A percentile compares a stretch with the other conserved stretches of the same genome.
Evolutionary conservation across 768 basidiomycete genomes (phyloP).

Genomic region (Tylopilus balloui): DNA sequence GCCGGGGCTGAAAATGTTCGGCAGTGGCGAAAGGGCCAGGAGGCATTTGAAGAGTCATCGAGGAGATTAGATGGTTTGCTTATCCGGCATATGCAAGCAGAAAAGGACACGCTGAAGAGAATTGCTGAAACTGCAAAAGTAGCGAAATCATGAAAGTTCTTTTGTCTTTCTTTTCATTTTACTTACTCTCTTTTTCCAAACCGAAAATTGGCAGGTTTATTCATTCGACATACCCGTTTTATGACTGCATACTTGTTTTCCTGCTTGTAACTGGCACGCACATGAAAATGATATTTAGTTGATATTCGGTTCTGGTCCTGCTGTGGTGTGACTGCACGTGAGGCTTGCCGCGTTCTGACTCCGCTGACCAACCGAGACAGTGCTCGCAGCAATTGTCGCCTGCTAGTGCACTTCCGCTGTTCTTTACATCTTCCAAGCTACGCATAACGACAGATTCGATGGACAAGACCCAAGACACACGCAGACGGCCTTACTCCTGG

Average conservation of each 20-base stretch:
- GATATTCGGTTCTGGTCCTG: slow-evolving; percentile 1
- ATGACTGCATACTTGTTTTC: slow-evolving; percentile 16
- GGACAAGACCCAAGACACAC: slow-evolving; percentile 27
- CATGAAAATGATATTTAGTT: slow-evolving; percentile 22
- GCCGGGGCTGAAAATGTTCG: slow-evolving; percentile 22
- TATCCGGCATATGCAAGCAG: slow-evolving; percentile 76
- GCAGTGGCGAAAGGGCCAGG: slow-evolving; percentile 30
- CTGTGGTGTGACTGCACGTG: slow-evolving; percentile 21
- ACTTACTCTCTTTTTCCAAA: slow-evolving; percentile 5
- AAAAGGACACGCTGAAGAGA: slow-evolving; percentile 73
- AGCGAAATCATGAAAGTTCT: slow-evolving; percentile 22
- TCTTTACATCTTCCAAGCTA: slow-evolving; percentile 11
- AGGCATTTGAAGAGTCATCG: slow-evolving; percentile 50
- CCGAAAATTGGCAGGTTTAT: slow-evolving; percentile 13
- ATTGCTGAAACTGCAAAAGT: slow-evolving; percentile 53
- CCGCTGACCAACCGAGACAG: slow-evolving; percentile 29
- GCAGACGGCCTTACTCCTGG: slow-evolving; percentile 65
- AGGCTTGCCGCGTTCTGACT: slow-evolving; percentile 31
- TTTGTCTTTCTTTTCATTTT: background rate
- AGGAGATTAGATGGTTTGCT: slow-evolving; percentile 75
- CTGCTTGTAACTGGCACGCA: slow-evolving; percentile 27
- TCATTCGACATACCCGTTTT: slow-evolving; percentile 26
- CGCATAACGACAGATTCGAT: slow-evolving; percentile 14
- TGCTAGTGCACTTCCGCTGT: slow-evolving; percentile 8
- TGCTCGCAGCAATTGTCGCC: slow-evolving; percentile 11